A percentile compares a stretch with the other conserved stretches of the same genome.
Conservation (phyloP, 345 rosid genomes). For the Balakata baccata region DNA sequence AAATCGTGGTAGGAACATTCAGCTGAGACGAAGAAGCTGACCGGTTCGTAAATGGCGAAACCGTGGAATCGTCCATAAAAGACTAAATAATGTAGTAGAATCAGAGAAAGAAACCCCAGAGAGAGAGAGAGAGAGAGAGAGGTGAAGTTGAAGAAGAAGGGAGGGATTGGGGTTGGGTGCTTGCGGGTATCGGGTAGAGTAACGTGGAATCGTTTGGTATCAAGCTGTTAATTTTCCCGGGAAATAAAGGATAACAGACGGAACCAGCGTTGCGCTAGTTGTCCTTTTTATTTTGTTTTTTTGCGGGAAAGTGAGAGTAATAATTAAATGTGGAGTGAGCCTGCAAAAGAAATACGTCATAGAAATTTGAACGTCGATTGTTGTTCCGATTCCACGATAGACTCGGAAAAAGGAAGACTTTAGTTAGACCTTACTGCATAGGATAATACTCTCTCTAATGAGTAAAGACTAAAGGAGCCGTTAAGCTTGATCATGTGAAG, state of each 20-base stretch:
- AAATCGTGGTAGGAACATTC: conserved; percentile 56
- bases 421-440: no score
- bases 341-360: background rate
- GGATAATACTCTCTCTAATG: no score
- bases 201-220: background rate
- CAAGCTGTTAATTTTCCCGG: conserved; percentile 17
- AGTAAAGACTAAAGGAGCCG: no score
- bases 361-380: background rate
- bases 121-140: background rate
- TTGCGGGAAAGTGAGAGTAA: background rate
- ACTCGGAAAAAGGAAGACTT: no score
- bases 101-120: background rate
- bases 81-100: background rate
- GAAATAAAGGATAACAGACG: background rate
- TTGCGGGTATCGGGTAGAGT: background rate
- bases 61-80: conserved; percentile 23
- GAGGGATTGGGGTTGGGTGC: conserved; percentile 2
- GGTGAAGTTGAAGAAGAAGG: conserved; percentile 14
- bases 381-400: no score
- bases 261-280: background rate
- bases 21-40: conserved; percentile 32
- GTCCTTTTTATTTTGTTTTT: background rate
- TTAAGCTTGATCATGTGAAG: no score
- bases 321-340: background rate
- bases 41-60: background rate